These are phyloP conservation scores for Pseudocercospora musae DNA, from an alignment of 2,329 filamentous ascomycete genomes.

Conservation along the genomic window DNA sequence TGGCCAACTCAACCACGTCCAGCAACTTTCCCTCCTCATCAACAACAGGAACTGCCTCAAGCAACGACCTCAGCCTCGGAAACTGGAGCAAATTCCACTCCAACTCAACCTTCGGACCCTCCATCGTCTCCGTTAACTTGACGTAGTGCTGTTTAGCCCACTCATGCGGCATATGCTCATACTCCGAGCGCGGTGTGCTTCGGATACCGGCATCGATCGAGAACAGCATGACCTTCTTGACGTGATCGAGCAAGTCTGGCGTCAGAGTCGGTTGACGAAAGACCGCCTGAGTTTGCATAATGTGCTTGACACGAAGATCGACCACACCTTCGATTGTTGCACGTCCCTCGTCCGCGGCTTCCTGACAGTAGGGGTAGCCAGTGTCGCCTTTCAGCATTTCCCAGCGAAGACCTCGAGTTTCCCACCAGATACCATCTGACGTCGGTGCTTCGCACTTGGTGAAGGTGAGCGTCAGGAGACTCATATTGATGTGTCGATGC, in stretches of 20 bases:
- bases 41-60: neutral
- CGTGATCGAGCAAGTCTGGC: neutral
- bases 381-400: neutral
- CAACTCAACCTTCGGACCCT: neutral
- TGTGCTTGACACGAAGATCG: neutral
- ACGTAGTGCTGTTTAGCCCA: neutral
- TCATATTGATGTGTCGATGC: neutral
- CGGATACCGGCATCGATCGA: neutral
- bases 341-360: neutral
- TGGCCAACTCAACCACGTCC: too few relatives aligned
- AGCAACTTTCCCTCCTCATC: neutral
- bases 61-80: neutral
- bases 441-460: neutral
- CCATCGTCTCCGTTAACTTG: neutral
- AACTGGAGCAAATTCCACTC: neutral
- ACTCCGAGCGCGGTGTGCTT: neutral
- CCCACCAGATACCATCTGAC: neutral
- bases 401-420: neutral
- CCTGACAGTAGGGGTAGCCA: neutral
- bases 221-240: neutral
- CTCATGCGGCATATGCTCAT: neutral
- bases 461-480: neutral
- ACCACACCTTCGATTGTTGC: neutral
- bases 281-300: neutral
- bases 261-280: neutral